Conservation (phyloP, 2,329 filamentous ascomycete species). For the Onygenales sp. region DNA sequence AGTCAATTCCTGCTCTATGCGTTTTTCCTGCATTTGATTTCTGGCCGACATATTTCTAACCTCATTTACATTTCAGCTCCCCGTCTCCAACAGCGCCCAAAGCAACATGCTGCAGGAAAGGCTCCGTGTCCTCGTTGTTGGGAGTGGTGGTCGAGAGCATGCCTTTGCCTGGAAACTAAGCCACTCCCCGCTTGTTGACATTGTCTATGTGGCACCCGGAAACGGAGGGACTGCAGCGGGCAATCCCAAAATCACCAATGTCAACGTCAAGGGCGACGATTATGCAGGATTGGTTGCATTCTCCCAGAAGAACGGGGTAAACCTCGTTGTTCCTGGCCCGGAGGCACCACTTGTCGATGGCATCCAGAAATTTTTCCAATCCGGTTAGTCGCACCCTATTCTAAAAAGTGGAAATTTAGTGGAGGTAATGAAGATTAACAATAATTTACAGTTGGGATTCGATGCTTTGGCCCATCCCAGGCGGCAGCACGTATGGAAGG, state of each 20-base stretch:
- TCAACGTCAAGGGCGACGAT: slow-evolving; percentile 63
- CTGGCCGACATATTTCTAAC: no score
- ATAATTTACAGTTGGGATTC: slow-evolving; percentile 51
- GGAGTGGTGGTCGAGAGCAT: slow-evolving; percentile 91
- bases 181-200: slow-evolving; percentile 68
- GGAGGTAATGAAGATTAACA: background rate
- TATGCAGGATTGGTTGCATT: slow-evolving; percentile 69
- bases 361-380: slow-evolving; percentile 71
- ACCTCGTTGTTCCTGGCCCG: slow-evolving; percentile 80
- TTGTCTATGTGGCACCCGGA: slow-evolving; percentile 60
- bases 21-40: no score
- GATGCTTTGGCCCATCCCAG: slow-evolving; percentile 76
- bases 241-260: slow-evolving; percentile 59
- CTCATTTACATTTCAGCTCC: background rate
- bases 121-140: slow-evolving; percentile 72
- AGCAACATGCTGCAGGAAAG: slow-evolving; percentile 32
- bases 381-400: slow-evolving; percentile 26
- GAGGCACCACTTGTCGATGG: slow-evolving; percentile 91
- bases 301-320: slow-evolving; percentile 62
- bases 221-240: slow-evolving; percentile 76
- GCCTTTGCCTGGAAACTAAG: slow-evolving; percentile 89
- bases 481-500: slow-evolving; percentile 85
- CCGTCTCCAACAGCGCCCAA: slow-evolving; percentile 8
- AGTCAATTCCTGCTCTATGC: no score
- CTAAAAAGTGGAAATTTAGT: background rate